Percentiles rank a stretch among this genome's conserved stretches.
Conservation (phyloP, 2,329 filamentous ascomycete genomes). For the Fusarium siculi region DNA sequence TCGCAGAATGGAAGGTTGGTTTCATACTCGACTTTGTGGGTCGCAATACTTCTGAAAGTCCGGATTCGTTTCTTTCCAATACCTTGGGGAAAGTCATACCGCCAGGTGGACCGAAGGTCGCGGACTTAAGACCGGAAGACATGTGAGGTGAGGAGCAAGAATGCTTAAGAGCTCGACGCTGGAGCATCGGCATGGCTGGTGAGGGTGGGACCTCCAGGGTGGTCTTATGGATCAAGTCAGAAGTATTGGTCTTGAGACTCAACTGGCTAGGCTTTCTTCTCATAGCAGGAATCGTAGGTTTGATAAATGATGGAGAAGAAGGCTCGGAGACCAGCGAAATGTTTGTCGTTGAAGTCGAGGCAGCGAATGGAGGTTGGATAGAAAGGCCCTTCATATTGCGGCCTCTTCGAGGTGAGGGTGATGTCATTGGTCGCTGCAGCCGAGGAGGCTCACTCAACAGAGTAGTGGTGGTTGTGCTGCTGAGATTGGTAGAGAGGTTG, state of each 20-base stretch:
- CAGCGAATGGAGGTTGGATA: constrained; percentile 71
- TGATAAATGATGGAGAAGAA: constrained; percentile 81
- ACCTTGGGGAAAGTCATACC: constrained; percentile 74
- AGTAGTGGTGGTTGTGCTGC: constrained; percentile 16
- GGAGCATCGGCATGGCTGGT: constrained; percentile 67
- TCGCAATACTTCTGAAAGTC: constrained; percentile 67
- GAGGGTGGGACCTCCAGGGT: constrained; percentile 66
- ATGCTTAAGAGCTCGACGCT: constrained; percentile 72
- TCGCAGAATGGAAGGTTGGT: constrained; percentile 54
- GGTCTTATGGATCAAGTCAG: constrained; percentile 62
- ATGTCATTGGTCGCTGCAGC: constrained; percentile 71
- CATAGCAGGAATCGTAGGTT: constrained; percentile 76
- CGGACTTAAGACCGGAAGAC: constrained; percentile 67
- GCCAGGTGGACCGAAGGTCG: constrained; percentile 68
- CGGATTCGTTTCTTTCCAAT: constrained; percentile 68
- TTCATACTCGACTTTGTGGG: constrained; percentile 59
- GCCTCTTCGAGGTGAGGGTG: constrained; percentile 75
- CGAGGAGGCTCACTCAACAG: constrained; percentile 55
- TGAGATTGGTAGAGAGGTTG: constrained; percentile 44
- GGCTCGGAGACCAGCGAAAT: constrained; percentile 70
- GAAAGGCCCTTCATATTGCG: constrained; percentile 87
- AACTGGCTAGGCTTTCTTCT: constrained; percentile 81
- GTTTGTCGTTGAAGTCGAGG: constrained; percentile 57
- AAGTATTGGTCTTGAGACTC: constrained; percentile 77
- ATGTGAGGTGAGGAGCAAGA: constrained; percentile 76